Evolutionary conservation across 2,329 filamentous ascomycete genomes (phyloP).

Genomic region (Dryadomyces sulphureus): DNA sequence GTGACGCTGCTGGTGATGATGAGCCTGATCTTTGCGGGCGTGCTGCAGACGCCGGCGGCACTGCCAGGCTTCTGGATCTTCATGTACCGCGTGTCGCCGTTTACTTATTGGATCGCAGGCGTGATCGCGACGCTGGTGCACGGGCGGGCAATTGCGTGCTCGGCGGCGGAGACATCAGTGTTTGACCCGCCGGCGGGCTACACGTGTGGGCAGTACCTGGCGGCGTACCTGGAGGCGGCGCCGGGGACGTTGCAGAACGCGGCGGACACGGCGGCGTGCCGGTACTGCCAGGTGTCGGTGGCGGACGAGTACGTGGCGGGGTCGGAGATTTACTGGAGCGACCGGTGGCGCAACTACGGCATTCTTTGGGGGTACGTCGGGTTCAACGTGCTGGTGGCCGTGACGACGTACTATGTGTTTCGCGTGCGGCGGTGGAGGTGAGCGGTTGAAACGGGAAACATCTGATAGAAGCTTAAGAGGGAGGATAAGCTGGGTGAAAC

Average conservation of each 20-base stretch:
- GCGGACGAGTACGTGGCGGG: slow-evolving; percentile 44
- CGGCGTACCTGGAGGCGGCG: slow-evolving; percentile 32
- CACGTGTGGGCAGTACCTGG: slow-evolving; percentile 51
- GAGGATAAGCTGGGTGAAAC: too few species aligned
- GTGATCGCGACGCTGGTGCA: slow-evolving; percentile 53
- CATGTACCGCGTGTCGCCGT: slow-evolving; percentile 56
- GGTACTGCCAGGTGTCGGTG: slow-evolving; percentile 49
- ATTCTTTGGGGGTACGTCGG: slow-evolving; percentile 51
- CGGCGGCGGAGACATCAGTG: slow-evolving; percentile 39
- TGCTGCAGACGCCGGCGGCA: slow-evolving; percentile 40
- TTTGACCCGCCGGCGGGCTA: slow-evolving; percentile 49
- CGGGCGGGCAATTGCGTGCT: slow-evolving; percentile 34
- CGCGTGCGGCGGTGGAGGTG: slow-evolving; percentile 27
- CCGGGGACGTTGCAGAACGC: slow-evolving; percentile 50
- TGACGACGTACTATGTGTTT: slow-evolving; percentile 48
- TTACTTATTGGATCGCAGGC: slow-evolving; percentile 54
- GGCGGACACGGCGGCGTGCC: slow-evolving; percentile 38
- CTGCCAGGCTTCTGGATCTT: slow-evolving; percentile 64
- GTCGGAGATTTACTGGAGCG: slow-evolving; percentile 31
- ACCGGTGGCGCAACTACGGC: slow-evolving; percentile 57
- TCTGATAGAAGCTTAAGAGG: too few species aligned
- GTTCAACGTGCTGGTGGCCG: slow-evolving; percentile 46
- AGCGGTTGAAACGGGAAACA: background rate
- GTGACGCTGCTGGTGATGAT: slow-evolving; percentile 44
- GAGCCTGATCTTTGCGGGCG: slow-evolving; percentile 43